phyloP scores from a whole-genome alignment of 371 early-diverging fungal genomes.

The Chytridiales sp. region DNA sequence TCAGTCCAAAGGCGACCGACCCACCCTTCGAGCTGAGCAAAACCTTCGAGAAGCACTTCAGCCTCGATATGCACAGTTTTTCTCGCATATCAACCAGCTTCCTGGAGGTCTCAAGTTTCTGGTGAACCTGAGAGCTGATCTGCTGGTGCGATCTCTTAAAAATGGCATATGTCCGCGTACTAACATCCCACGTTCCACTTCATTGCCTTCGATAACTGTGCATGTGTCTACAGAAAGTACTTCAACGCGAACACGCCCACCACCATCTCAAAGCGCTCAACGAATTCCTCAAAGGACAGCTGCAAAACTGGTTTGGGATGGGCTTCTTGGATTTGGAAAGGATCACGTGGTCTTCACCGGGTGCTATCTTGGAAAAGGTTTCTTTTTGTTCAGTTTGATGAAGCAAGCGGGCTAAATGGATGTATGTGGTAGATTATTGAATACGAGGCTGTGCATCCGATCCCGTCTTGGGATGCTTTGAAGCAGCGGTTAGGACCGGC shows the following conservation, averaged over 20 bases:
- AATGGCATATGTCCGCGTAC: no score
- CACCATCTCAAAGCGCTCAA: conserved; percentile 53
- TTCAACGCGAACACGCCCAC: conserved; percentile 34
- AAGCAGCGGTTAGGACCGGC: conserved; percentile 78
- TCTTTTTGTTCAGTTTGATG: no score
- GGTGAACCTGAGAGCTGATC: conserved; percentile 69
- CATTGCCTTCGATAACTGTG: no score
- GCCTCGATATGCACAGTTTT: conserved; percentile 65
- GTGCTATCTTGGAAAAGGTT: conserved; percentile 75
- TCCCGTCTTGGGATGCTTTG: conserved; percentile 70
- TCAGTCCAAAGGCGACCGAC: conserved; percentile 31
- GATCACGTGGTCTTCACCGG: conserved; percentile 72
- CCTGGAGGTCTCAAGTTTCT: conserved; percentile 76
- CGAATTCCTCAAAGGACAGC: conserved; percentile 57
- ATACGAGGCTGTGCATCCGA: conserved; percentile 83
- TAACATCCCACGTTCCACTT: no score
- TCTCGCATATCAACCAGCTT: conserved; percentile 67
- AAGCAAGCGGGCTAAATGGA: no score
- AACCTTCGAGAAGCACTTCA: conserved; percentile 59
- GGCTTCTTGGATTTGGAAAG: conserved; percentile 69
- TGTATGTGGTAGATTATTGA: conserved; percentile 62
- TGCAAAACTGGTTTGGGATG: conserved; percentile 65
- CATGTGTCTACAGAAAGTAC: conserved; percentile 16
- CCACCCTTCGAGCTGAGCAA: conserved; percentile 52
- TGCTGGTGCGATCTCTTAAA: conserved; percentile 58